Evolutionary conservation across 257 asterid genomes (phyloP), one percentile per base, ranked within the genome.

Genomic region (Echites panduratus): DNA sequence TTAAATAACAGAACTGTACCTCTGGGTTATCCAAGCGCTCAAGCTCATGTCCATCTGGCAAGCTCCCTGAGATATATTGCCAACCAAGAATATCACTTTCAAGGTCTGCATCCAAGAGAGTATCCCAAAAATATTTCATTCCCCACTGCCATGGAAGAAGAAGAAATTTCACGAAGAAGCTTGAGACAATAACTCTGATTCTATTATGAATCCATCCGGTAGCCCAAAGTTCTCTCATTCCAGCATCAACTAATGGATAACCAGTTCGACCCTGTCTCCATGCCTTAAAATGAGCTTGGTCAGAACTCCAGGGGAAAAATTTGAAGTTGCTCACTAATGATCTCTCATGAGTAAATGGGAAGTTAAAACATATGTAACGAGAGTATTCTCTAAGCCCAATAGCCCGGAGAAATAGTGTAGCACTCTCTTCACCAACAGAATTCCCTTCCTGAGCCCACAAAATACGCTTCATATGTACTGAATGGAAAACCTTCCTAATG

Each of bases 111-210:
- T 94, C 98, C 72, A 94, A 84, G 49, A 91, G 97, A 27, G 97
- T 89, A 75, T 93, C 98, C 98, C 98, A 93, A 16, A 93, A 93
- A 70, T 94, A 94, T 79, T 86, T 91, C 96, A 94, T 91, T 64
- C 98, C 98, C 98, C 98, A 91, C 69, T 88, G 96, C 97, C 98
- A 94, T 5, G 98, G 97, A 20, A 91, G 73, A 77, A 92, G 89
- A 65, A 94, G 83, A 79, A 94, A 85, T 82, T 94, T 91, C 58
- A 93, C 98, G 62, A 71, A 91, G 79, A 93, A 93, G 71, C 98
- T 84, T 16, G 96, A 87, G 35, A 91, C 97, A 13, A 94, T 87
- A 40, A 91, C 90, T 76, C 97, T 77, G 61, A 91, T 86, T 84
- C 89, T 79, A 77, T 94, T 94, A 72, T 94, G 98, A 61, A 89